These are phyloP conservation scores for Paramecium sexaurelia DNA, from an alignment of 73 alveolate genomes.

Conservation along the genomic window DNA sequence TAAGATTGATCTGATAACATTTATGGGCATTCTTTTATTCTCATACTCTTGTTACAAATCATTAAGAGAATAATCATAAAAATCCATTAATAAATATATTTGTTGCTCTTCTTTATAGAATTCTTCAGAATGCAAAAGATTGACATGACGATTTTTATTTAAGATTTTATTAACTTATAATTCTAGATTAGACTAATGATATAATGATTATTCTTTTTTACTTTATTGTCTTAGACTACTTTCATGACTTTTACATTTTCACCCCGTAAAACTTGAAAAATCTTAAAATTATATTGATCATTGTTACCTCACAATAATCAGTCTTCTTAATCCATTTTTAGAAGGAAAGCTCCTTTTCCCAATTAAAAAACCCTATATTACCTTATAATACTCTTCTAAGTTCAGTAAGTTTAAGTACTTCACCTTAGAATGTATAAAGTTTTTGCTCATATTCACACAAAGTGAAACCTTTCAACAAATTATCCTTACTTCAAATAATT, in stretches of 20 bases:
- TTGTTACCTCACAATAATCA: neutral
- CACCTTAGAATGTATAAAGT: neutral
- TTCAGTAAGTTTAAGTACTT: neutral
- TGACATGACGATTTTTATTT: neutral
- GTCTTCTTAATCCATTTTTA: neutral
- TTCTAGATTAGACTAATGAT: neutral
- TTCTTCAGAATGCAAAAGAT: neutral
- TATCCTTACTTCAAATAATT: neutral
- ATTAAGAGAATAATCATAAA: neutral
- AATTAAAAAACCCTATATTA: neutral
- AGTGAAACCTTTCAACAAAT: neutral
- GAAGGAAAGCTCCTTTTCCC: neutral
- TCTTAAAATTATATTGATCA: neutral
- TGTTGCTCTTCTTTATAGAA: neutral
- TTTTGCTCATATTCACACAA: neutral
- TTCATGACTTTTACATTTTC: conserved; percentile 12
- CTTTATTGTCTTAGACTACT: neutral
- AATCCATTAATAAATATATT: neutral
- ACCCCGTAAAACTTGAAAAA: conserved; percentile 34
- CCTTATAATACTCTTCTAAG: neutral
- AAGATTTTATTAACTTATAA: neutral
- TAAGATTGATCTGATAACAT: neutral
- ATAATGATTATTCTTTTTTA: neutral
- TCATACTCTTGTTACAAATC: neutral
- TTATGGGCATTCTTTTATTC: neutral